Conservation (phyloP, 2,329 filamentous ascomycete species). For the Apiospora malaysiana region DNA sequence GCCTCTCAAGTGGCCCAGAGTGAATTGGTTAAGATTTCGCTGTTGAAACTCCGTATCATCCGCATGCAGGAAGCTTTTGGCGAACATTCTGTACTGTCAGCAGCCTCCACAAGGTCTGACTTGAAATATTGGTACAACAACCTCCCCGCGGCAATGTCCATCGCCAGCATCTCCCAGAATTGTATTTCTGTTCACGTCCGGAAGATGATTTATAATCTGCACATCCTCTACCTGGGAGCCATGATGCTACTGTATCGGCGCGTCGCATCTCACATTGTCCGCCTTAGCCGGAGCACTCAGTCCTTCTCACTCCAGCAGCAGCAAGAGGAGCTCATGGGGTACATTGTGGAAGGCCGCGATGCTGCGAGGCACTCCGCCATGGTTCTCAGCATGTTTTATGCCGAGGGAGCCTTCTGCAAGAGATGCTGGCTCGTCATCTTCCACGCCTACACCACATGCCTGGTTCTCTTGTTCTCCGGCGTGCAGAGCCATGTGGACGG, state of each 20-base stretch:
- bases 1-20: not conserved
- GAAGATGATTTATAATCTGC: not conserved
- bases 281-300: not conserved
- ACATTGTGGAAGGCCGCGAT: not conserved
- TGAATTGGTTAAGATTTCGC: not conserved
- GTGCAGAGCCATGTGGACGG: not conserved
- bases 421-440: not conserved
- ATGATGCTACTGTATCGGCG: not conserved
- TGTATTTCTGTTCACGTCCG: not conserved
- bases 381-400: not conserved
- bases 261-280: slow-evolving; percentile 10
- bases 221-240: not conserved
- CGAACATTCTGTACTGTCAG: slow-evolving; percentile 8
- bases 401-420: not conserved
- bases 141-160: not conserved
- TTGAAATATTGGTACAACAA: not conserved
- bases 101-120: not conserved
- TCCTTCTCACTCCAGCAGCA: not conserved
- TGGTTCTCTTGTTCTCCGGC: not conserved
- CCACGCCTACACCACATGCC: not conserved
- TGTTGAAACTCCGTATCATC: not conserved
- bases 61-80: slow-evolving; percentile 3
- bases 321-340: not conserved
- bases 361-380: not conserved
- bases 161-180: not conserved